Conservation (phyloP, 1,139 yeast species). For the Geotrichum phurueaensis region DNA sequence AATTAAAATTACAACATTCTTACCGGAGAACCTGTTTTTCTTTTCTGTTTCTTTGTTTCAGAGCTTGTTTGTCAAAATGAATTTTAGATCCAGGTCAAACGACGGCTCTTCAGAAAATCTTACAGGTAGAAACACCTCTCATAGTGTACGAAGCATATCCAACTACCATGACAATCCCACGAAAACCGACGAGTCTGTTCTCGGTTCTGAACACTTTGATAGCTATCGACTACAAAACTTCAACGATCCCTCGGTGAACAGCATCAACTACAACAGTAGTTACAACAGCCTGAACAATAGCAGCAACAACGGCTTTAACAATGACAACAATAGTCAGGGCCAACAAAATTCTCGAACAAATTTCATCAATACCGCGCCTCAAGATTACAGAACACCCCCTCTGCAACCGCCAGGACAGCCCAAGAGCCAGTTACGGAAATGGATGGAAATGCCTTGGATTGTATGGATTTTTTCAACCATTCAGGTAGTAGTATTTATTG, state of each 20-base stretch:
- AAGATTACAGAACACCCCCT: not conserved
- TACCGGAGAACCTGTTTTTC: not conserved
- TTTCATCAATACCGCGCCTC: not conserved
- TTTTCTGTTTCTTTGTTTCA: not conserved
- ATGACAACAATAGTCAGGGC: not conserved
- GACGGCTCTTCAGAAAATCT: not conserved
- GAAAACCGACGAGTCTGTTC: not conserved
- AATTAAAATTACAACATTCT: not conserved
- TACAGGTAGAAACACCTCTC: not conserved
- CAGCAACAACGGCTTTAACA: not conserved
- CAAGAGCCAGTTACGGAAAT: not conserved
- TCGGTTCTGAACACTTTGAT: not conserved
- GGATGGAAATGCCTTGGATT: slow-evolving; percentile 28
- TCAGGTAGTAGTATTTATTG: slow-evolving; percentile 59
- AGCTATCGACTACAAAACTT: not conserved
- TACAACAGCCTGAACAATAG: not conserved
- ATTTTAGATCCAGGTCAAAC: not conserved
- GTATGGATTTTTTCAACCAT: slow-evolving; percentile 35
- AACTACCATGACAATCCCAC: not conserved
- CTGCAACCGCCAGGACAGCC: not conserved
- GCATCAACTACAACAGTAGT: not conserved
- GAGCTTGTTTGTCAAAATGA: not conserved
- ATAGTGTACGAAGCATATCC: not conserved
- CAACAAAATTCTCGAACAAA: not conserved
- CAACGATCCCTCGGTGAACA: not conserved